phyloP scores from a whole-genome alignment of 169 alveolate species.

The Amoebophrya sp. region DNA sequence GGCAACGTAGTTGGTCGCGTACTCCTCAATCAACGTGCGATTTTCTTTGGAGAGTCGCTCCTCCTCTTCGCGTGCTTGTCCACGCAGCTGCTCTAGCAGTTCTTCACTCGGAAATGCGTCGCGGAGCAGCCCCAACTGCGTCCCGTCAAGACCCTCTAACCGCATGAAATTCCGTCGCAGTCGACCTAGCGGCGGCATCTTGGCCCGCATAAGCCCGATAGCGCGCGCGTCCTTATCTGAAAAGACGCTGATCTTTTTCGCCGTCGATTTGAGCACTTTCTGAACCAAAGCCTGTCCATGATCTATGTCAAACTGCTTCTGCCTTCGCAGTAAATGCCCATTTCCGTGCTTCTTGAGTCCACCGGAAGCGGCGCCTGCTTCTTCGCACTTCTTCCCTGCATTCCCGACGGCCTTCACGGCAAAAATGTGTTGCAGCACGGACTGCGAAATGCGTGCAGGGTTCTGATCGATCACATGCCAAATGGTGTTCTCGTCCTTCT shows the following conservation, averaged over 20 bases:
- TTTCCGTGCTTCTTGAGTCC: background rate
- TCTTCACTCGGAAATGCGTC: background rate
- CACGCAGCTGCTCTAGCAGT: background rate
- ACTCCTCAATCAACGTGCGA: background rate
- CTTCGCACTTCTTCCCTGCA: background rate
- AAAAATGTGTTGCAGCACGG: background rate
- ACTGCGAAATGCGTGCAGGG: background rate
- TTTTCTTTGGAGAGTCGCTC: background rate
- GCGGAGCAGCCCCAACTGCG: background rate
- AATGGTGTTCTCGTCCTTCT: background rate
- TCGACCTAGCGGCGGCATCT: background rate
- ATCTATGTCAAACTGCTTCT: background rate
- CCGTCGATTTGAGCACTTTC: background rate
- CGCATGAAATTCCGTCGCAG: background rate
- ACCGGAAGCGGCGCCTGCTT: background rate
- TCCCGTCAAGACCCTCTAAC: background rate
- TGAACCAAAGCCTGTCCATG: background rate
- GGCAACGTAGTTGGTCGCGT: background rate
- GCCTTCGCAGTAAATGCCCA: background rate
- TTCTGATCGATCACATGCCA: background rate
- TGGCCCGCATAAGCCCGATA: background rate
- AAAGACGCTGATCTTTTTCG: background rate
- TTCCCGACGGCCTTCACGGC: background rate
- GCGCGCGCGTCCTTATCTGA: background rate
- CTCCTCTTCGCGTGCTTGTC: background rate